Percentiles rank a stretch among this genome's conserved stretches.
phyloP scores from a whole-genome alignment of 2,329 filamentous ascomycete genomes.

The Aspergillus ibericus region DNA sequence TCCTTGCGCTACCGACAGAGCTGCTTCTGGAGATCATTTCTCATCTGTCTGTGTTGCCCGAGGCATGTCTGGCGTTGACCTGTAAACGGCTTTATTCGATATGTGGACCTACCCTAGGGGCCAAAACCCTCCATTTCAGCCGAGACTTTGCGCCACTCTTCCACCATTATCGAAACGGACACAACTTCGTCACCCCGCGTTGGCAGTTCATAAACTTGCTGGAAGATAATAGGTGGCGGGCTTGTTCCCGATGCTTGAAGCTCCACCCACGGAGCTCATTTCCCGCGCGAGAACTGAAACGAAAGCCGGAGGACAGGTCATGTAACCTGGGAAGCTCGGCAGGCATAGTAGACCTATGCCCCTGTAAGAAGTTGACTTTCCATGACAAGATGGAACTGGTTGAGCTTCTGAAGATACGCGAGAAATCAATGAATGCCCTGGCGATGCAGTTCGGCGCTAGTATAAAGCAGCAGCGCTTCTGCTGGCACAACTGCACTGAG shows the following conservation, averaged over 20 bases:
- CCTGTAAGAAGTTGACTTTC: slow-evolving; percentile 43
- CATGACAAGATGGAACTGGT: slow-evolving; percentile 38
- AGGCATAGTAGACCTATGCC: slow-evolving; percentile 41
- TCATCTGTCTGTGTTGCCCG: slow-evolving; percentile 35
- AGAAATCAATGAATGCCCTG: slow-evolving; percentile 27
- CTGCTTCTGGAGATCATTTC: slow-evolving; percentile 39
- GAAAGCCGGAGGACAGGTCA: slow-evolving; percentile 32
- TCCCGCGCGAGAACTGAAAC: slow-evolving; percentile 33
- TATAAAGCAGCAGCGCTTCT: slow-evolving; percentile 34
- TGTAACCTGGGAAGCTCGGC: slow-evolving; percentile 38
- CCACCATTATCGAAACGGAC: slow-evolving; percentile 40
- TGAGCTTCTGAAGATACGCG: slow-evolving; percentile 33
- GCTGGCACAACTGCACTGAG: slow-evolving; percentile 40
- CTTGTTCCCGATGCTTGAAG: slow-evolving; percentile 41
- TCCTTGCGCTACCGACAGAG: slow-evolving; percentile 41
- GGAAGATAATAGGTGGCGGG: slow-evolving; percentile 37
- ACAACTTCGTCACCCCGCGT: slow-evolving; percentile 37
- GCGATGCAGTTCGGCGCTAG: slow-evolving; percentile 29
- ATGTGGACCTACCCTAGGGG: slow-evolving; percentile 30
- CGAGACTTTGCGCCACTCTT: slow-evolving; percentile 43
- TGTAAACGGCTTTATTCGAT: slow-evolving; percentile 40
- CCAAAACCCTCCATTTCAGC: slow-evolving; percentile 37
- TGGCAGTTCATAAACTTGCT: slow-evolving; percentile 40
- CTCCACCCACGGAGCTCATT: slow-evolving; percentile 39
- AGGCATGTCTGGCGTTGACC: slow-evolving; percentile 40